Conservation (phyloP, 345 rosid genomes). For the Murraya koenigii region DNA sequence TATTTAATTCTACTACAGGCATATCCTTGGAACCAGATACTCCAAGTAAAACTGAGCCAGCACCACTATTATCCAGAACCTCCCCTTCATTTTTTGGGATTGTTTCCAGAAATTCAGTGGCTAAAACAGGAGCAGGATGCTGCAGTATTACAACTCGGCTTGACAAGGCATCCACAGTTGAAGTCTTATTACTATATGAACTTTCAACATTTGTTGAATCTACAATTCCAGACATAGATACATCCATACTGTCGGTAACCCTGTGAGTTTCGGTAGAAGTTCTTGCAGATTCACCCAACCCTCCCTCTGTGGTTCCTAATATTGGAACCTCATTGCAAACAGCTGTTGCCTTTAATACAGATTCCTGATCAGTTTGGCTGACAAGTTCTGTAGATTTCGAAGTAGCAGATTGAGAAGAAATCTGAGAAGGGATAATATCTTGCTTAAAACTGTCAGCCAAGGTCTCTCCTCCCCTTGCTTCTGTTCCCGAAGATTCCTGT, state of each 20-base stretch:
- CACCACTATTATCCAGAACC: conserved; percentile 31
- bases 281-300: conserved; percentile 26
- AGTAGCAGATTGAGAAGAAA: conserved; percentile 24
- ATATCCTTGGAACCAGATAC: conserved; percentile 48
- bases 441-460: conserved; percentile 22
- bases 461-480: conserved; percentile 11
- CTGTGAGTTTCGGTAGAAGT: conserved; percentile 21
- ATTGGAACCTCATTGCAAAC: conserved; percentile 25
- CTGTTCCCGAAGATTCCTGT: conserved; percentile 21
- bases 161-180: conserved; percentile 13
- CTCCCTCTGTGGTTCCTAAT: conserved; percentile 28
- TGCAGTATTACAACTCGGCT: conserved; percentile 19
- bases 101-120: conserved; percentile 31
- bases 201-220: conserved; percentile 31
- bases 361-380: conserved; percentile 21
- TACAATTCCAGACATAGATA: conserved; percentile 26
- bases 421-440: conserved; percentile 29
- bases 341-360: conserved; percentile 14
- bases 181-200: conserved; percentile 19
- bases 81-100: conserved; percentile 31
- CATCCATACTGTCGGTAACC: conserved; percentile 21
- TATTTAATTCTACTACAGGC: conserved; percentile 37
- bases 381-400: conserved; percentile 23
- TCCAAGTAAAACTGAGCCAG: conserved; percentile 25
- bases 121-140: conserved; percentile 25